phyloP scores from a whole-genome alignment of 306 rosid genomes.

The Dalbergia cochinchinensis region DNA sequence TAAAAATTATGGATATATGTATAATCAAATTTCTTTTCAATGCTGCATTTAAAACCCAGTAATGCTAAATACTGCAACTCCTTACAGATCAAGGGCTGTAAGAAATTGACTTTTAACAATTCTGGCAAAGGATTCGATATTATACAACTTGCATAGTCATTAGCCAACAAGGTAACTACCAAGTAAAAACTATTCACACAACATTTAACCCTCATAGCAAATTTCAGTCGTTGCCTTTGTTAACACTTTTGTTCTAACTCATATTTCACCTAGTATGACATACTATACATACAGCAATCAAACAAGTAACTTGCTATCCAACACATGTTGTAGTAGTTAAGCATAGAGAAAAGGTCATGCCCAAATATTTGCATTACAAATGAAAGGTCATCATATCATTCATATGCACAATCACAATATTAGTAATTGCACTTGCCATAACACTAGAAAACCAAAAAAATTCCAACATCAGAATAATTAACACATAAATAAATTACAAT shows the following conservation, averaged over 20 bases:
- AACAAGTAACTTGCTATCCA: constrained; percentile 10
- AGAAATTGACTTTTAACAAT: constrained; percentile 33
- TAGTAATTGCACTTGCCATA: too few relatives aligned
- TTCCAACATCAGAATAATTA: too few relatives aligned
- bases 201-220: constrained; percentile 22
- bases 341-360: constrained; percentile 29
- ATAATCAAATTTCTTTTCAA: too few relatives aligned
- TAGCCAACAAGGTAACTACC: background rate
- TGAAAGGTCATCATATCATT: background rate
- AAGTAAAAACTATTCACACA: constrained; percentile 11
- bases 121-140: background rate
- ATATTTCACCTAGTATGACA: constrained; percentile 35
- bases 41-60: constrained; percentile 8
- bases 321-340: constrained; percentile 16
- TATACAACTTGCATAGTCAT: constrained; percentile 13
- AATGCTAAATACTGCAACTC: constrained; percentile 40
- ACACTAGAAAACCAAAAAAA: too few relatives aligned
- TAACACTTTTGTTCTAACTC: background rate
- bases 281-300: background rate
- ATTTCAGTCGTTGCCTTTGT: background rate
- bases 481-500: too few relatives aligned
- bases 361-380: constrained; percentile 24
- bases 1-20: too few relatives aligned
- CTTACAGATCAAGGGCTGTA: constrained; percentile 43
- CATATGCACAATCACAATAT: too few relatives aligned